Evolutionary conservation across 331 rosid species (phyloP).

Genomic region (Acacia pycnantha): DNA sequence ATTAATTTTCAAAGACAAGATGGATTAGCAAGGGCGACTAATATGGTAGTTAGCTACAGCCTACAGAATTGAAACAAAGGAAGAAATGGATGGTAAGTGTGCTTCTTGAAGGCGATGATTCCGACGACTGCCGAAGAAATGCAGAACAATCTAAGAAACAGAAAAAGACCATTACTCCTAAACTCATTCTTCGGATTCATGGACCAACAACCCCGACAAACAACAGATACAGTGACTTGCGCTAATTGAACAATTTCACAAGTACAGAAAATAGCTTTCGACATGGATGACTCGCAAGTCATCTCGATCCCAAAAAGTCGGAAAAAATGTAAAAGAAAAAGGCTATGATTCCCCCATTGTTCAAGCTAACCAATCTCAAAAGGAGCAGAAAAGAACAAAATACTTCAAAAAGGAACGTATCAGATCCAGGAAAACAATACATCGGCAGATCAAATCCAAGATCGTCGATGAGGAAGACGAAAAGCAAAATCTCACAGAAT

Average conservation of each 20-base stretch:
- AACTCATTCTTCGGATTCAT: slow-evolving; percentile 9
- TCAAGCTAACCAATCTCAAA: not conserved
- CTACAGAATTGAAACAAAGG: not conserved
- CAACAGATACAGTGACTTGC: not conserved
- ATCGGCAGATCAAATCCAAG: not conserved
- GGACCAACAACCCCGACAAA: not conserved
- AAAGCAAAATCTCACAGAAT: not conserved
- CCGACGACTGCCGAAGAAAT: slow-evolving; percentile 24
- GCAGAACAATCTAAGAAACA: slow-evolving; percentile 19
- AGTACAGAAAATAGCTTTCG: not conserved
- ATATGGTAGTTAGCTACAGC: not conserved
- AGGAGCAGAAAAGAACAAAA: not conserved
- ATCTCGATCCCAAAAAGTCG: not conserved
- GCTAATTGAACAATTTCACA: not conserved
- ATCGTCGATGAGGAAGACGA: not conserved
- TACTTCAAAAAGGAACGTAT: not conserved
- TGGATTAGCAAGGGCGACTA: not conserved
- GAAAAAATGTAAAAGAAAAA: not conserved
- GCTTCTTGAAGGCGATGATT: not conserved
- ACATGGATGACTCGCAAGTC: not conserved
- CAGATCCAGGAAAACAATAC: slow-evolving; percentile 10
- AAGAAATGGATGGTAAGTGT: not conserved
- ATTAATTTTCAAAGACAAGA: not conserved
- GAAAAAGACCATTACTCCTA: not conserved
- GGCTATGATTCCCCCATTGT: not conserved